phyloP scores from a whole-genome alignment of 2,329 filamentous ascomycete genomes.

The Aurifilum marmelostoma region DNA sequence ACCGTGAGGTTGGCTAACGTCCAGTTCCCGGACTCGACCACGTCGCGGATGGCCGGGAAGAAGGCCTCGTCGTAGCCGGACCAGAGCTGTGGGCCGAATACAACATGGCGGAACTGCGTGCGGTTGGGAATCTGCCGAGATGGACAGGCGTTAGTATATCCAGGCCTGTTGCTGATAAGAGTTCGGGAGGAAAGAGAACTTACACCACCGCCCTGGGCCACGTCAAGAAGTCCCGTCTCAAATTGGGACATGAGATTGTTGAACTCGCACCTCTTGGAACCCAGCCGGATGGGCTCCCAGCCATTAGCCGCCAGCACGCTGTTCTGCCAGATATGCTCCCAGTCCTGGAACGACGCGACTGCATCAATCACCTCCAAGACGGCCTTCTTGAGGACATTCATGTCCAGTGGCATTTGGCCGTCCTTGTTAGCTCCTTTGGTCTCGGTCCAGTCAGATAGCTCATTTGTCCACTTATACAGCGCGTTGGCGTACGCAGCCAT shows the following conservation, averaged over 20 bases:
- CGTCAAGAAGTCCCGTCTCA: slow-evolving; percentile 81
- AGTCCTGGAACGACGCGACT: slow-evolving; percentile 69
- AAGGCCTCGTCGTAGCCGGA: slow-evolving; percentile 67
- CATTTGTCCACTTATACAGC: slow-evolving; percentile 66
- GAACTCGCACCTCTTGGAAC: slow-evolving; percentile 69
- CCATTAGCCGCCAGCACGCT: slow-evolving; percentile 72
- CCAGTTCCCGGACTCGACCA: slow-evolving; percentile 74
- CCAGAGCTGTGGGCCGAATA: slow-evolving; percentile 85
- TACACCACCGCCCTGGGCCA: slow-evolving; percentile 73
- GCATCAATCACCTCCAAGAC: slow-evolving; percentile 62
- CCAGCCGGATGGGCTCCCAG: slow-evolving; percentile 73
- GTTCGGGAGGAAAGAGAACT: slow-evolving; percentile 47
- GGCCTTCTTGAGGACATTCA: slow-evolving; percentile 66
- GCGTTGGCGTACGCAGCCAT: slow-evolving; percentile 71
- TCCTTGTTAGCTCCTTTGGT: slow-evolving; percentile 51
- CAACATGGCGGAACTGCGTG: slow-evolving; percentile 90
- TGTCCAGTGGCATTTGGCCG: slow-evolving; percentile 46
- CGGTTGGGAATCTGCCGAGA: slow-evolving; percentile 72
- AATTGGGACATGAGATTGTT: slow-evolving; percentile 81
- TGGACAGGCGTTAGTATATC: background rate
- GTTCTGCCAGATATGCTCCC: slow-evolving; percentile 77
- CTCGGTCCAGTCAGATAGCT: slow-evolving; percentile 65
- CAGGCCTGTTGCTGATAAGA: background rate
- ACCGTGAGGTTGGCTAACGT: slow-evolving; percentile 67
- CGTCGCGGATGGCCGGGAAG: slow-evolving; percentile 86